Percentiles rank a stretch among this genome's conserved stretches.
Evolutionary conservation across 306 rosid genomes (phyloP).

Genomic region (Styphnolobium japonicum): DNA sequence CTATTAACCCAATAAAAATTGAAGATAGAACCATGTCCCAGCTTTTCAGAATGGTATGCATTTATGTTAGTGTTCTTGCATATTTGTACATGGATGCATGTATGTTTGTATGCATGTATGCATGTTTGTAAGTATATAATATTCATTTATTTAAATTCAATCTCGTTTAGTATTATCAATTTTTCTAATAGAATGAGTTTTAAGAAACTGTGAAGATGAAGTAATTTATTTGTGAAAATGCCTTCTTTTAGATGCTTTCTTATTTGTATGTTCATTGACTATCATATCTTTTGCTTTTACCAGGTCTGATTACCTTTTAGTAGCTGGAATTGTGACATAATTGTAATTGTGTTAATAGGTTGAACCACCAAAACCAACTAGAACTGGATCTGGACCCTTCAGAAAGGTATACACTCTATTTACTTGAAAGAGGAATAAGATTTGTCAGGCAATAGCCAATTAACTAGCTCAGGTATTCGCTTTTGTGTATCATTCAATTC

Average conservation of each 20-base stretch:
- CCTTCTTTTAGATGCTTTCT: neutral
- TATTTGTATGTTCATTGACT: slow-evolving; percentile 1
- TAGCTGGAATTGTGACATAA: neutral
- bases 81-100: neutral
- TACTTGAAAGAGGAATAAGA: neutral
- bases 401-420: slow-evolving; percentile 64
- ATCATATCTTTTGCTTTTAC: no score
- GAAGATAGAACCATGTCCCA: neutral
- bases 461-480: slow-evolving; percentile 6
- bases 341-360: slow-evolving; percentile 50
- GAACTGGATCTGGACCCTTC: slow-evolving; percentile 70
- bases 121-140: neutral
- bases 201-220: neutral
- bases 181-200: neutral
- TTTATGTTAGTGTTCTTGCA: neutral
- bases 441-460: neutral
- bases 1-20: neutral
- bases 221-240: neutral
- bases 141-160: neutral
- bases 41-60: neutral
- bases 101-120: neutral
- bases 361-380: slow-evolving; percentile 56
- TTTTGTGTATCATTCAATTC: neutral
- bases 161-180: neutral
- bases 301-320: neutral